These are phyloP conservation scores for Spirogloea muscicola DNA, from an alignment of 139 green algal species.

Conservation along the genomic window DNA sequence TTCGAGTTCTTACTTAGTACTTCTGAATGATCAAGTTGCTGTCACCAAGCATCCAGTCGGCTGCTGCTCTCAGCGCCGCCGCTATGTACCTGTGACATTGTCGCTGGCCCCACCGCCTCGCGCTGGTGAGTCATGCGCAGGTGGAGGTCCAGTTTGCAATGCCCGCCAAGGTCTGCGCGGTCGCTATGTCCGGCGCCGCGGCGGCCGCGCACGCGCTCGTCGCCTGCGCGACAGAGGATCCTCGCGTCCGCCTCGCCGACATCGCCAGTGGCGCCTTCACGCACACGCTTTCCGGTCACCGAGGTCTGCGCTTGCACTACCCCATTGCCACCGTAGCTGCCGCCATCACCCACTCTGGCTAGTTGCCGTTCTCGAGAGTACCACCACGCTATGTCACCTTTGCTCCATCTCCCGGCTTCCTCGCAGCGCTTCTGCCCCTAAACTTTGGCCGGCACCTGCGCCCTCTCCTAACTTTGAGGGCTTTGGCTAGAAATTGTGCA, in stretches of 20 bases:
- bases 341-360: too few relatives aligned
- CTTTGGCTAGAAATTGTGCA: too few relatives aligned
- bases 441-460: too few relatives aligned
- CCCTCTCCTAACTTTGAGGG: too few relatives aligned
- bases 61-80: background rate
- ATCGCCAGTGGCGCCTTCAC: constrained; percentile 61
- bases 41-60: background rate
- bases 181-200: constrained; percentile 64
- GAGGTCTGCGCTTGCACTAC: constrained; percentile 3
- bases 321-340: background rate
- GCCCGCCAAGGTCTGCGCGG: constrained; percentile 54
- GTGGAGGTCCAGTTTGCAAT: constrained; percentile 62
- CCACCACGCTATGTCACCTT: background rate
- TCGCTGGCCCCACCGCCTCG: too few relatives aligned
- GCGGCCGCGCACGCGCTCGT: constrained; percentile 7
- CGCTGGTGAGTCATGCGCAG: constrained; percentile 26
- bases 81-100: too few relatives aligned
- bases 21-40: background rate
- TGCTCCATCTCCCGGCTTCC: background rate
- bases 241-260: constrained; percentile 68
- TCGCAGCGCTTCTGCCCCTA: too few relatives aligned
- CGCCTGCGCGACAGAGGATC: constrained; percentile 52
- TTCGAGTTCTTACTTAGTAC: too few relatives aligned
- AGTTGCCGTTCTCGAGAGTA: background rate
- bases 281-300: constrained; percentile 73